Evolutionary conservation across 495 filamentous ascomycete species (phyloP).

Genomic region (Letharia lupina): DNA sequence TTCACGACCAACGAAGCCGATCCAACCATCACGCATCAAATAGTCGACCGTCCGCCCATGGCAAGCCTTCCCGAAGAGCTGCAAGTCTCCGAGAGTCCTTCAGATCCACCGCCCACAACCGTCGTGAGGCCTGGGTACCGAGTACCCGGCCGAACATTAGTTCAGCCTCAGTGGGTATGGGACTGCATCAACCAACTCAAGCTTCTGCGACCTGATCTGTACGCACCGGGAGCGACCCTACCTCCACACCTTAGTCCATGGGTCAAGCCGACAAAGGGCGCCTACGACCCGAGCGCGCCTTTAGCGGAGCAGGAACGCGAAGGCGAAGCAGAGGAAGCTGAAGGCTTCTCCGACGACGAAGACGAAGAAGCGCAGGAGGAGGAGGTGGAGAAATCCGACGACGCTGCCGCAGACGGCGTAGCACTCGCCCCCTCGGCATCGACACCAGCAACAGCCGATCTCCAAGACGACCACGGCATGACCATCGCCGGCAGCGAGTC

Average conservation of each 20-base stretch:
- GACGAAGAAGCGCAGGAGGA: constrained; percentile 38
- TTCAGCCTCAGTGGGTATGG: constrained; percentile 99
- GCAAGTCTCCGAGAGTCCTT: background rate
- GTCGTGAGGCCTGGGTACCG: constrained; percentile 50
- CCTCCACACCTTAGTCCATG: constrained; percentile 95
- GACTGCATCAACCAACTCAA: constrained; percentile 87
- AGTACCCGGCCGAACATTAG: constrained; percentile 79
- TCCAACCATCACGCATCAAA: constrained; percentile 85
- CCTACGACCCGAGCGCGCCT: constrained; percentile 79
- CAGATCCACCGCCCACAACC: constrained; percentile 54
- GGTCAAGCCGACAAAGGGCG: constrained; percentile 74
- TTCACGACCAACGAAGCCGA: constrained; percentile 85
- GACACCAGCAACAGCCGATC: constrained; percentile 24
- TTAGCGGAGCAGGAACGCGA: constrained; percentile 71
- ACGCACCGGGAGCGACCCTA: constrained; percentile 78
- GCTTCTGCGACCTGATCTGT: constrained; percentile 77
- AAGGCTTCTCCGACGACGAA: constrained; percentile 53
- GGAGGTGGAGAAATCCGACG: constrained; percentile 49
- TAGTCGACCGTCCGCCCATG: constrained; percentile 74
- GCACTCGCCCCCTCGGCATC: constrained; percentile 41
- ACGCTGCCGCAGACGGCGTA: constrained; percentile 35
- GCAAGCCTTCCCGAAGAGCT: background rate
- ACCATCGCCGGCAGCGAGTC: constrained; percentile 48
- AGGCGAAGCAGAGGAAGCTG: constrained; percentile 66
- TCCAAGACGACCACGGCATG: constrained; percentile 48